Conservation (phyloP, 164 flowering plant genomes). For the Macadamia tetraphylla region DNA sequence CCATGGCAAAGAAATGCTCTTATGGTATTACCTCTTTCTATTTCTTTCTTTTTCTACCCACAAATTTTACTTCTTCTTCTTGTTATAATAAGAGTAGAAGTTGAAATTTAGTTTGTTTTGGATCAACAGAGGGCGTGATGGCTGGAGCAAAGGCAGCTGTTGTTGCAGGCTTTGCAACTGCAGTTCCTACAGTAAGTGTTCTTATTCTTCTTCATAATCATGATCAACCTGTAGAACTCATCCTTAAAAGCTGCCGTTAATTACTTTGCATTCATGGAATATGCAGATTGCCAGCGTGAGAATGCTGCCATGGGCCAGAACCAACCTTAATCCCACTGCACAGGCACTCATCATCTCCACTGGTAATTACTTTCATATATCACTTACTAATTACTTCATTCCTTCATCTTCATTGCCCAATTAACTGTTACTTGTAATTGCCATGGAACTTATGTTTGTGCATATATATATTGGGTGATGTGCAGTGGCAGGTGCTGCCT, state of each 20-base stretch:
- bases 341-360: conserved; percentile 91
- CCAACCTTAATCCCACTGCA: conserved; percentile 80
- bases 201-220: neutral
- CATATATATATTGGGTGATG: neutral
- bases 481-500: conserved; percentile 83
- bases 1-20: conserved; percentile 72
- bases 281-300: conserved; percentile 79
- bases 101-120: neutral
- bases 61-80: too few species aligned
- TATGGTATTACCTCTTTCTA: conserved; percentile 37
- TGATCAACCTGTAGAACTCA: too few species aligned
- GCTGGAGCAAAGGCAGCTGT: conserved; percentile 90
- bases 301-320: conserved; percentile 90
- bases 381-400: too few species aligned
- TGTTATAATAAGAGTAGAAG: too few species aligned
- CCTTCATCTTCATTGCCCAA: neutral
- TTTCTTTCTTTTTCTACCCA: neutral
- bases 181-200: conserved; percentile 74
- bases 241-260: too few species aligned
- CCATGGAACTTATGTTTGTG: too few species aligned
- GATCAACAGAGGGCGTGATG: conserved; percentile 57
- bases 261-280: neutral
- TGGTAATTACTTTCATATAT: conserved; percentile 28
- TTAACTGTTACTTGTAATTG: neutral
- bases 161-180: conserved; percentile 67